Evolutionary conservation across 768 basidiomycete species (phyloP), one percentile per base, ranked within the genome.

Genomic region (Boletus reticuloceps): DNA sequence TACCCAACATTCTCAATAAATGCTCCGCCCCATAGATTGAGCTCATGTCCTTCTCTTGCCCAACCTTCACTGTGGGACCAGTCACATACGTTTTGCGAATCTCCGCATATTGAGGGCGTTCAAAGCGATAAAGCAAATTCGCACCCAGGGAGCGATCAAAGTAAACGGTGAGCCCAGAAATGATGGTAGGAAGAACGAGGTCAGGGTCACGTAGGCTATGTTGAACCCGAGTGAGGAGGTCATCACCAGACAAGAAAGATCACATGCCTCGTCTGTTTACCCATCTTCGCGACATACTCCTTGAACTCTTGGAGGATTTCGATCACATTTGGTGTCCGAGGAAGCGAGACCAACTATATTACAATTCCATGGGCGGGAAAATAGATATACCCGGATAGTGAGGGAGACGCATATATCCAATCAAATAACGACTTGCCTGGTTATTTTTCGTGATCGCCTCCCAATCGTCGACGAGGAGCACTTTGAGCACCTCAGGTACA

Each of bases 401-500:
- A 61, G 47, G 19, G 22, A 47, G 47, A 29, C 1, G 32, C 20
- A n/a, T 34, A 46, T 5, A 45, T 47, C 20, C 19, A 39, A 47
- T 38, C 16, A 41, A 39, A 42, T 20, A 17, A 41, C 45, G 39
- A 58, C 72, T 27, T 55, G 89, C 96, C 82, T 94, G 90, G 62
- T 86, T 85, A 68, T 94, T 91, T 76, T 97, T 98, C 50, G 97
- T 98, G 38, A 98, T 86, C 6, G 87, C 84, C 72, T 98, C 96
- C 97, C 97, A 99, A 62, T 98, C 97, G 65, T 98, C 94, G 3
- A 98, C 94, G 37, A 99, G 79, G 45, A 89, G 79, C 31, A 85
- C 81, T 70, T 97, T 98, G 58, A 98, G 79, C n/a, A 81, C 70
- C 63, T 98, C 97, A 0, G 96, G 97, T 6, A 97, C 86, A 55